A percentile compares a stretch with the other conserved stretches of the same genome.
phyloP scores from a whole-genome alignment of 306 rosid genomes.

The Lagenaria siceraria region DNA sequence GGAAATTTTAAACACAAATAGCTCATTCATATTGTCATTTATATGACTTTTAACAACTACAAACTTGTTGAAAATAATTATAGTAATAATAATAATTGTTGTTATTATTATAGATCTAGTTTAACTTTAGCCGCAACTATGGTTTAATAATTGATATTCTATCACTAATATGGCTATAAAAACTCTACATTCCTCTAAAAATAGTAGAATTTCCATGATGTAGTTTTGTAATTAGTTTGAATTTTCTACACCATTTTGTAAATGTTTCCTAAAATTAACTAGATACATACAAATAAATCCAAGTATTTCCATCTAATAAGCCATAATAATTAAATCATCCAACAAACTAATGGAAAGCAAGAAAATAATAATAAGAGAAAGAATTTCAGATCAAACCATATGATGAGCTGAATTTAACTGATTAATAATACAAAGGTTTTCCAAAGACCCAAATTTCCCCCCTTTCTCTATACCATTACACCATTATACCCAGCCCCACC shows the following conservation, averaged over 20 bases:
- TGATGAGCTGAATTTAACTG: background rate
- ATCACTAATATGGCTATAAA: too few relatives aligned
- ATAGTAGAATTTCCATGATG: background rate
- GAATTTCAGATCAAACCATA: background rate
- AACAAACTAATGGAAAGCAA: background rate
- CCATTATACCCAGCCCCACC: slow-evolving; percentile 13
- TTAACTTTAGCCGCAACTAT: background rate
- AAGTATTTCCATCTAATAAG: background rate
- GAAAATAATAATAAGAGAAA: background rate
- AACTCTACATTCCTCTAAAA: background rate
- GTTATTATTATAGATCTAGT: background rate
- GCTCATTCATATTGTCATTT: too few relatives aligned
- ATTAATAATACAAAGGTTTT: slow-evolving; percentile 7
- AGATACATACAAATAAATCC: background rate
- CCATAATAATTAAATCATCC: background rate
- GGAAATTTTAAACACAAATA: background rate
- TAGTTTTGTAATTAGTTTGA: background rate
- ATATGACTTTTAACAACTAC: background rate
- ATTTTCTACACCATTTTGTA: background rate
- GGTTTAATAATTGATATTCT: background rate
- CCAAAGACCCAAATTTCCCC: background rate
- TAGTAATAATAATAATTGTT: too few relatives aligned
- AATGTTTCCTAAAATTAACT: background rate
- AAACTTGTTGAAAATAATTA: background rate
- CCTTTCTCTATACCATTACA: slow-evolving; percentile 6